Evolutionary conservation across 2,329 filamentous ascomycete species (phyloP).

Genomic region (Didymellaceae sp.): DNA sequence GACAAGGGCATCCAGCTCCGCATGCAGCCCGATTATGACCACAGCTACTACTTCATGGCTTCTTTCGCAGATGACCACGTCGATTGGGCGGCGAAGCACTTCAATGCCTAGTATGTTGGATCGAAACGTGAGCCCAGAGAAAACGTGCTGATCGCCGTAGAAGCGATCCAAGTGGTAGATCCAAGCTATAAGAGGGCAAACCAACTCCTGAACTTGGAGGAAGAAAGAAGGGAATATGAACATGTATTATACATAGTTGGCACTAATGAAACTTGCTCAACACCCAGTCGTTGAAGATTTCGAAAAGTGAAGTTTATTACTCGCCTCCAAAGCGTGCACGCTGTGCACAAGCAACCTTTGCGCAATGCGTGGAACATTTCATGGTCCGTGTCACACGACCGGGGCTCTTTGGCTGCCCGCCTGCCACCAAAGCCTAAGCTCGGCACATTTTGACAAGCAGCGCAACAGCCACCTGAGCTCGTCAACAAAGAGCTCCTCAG

Average conservation of each 20-base stretch:
- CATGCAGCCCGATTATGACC: constrained; percentile 91
- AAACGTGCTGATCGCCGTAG: constrained; percentile 39
- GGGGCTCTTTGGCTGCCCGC: no score
- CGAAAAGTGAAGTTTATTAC: no score
- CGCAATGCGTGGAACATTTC: neutral
- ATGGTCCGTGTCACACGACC: constrained; percentile 22
- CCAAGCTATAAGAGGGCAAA: constrained; percentile 31
- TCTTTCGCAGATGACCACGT: constrained; percentile 90
- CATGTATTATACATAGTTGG: constrained; percentile 6
- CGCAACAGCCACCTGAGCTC: constrained; percentile 8
- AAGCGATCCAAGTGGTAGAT: constrained; percentile 37
- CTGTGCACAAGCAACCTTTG: neutral
- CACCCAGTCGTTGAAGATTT: neutral
- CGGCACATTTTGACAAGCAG: constrained; percentile 15
- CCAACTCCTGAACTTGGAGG: no score
- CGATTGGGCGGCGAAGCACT: constrained; percentile 86
- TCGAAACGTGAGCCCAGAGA: neutral
- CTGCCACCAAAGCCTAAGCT: constrained; percentile 15
- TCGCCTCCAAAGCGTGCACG: neutral
- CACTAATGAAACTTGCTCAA: neutral
- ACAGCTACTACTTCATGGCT: constrained; percentile 97
- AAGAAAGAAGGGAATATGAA: neutral
- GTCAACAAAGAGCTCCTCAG: constrained; percentile 11
- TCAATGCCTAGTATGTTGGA: constrained; percentile 63
- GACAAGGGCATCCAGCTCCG: constrained; percentile 74